Base-by-base conservation (phyloP, 164 flowering plant species). In the Nelumbo lutea region DNA sequence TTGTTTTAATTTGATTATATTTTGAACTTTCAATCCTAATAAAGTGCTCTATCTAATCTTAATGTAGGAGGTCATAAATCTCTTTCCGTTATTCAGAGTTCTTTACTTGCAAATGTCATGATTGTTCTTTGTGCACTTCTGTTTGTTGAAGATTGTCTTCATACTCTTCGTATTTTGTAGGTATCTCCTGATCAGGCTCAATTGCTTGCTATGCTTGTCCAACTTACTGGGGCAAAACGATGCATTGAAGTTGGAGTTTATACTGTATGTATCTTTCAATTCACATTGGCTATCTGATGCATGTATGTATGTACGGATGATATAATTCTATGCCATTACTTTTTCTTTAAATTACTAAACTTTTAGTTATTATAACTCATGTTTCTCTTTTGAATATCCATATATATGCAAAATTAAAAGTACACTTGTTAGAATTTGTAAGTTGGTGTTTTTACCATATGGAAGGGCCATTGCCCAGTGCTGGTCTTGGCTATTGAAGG, bases 131-230 rank as follows among this genome's bases (percentile, higher is more conserved):
- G 14, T 53, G n/a, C 15, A 38, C 40, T 13, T 41, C n/a, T 56
- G 42, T 58, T 67, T 46, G 62, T 58, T 67, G 61, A 67, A 27
- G 27, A 27, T 27, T 27, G 27, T 27, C 62, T 39, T 2, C 27
- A 14, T 48, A 38, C 5, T 52, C 4, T 66, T 60, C 27, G 27
- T 42, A 9, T 52, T 64, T 70, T 40, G 62, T 73, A 92, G 97
- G 98, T 90, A 44, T 90, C 98, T 59, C 98, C 97, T 62, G 96
- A 93, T 79, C 97, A 93, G 64, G 96, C 94, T 15, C 97, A 91
- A 59, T 76, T 93, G 50, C 93, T 91, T 64, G 90, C 93, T 14
- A 88, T 91, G 97, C 93, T 93, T 46, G 97, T 90, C 13, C 88
- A 85, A 73, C 83, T 89, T 76, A 85, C 83, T 51, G 96, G 96